Base-by-base conservation (phyloP, 441 rosid genomes). In the Melastoma candidum region DNA sequence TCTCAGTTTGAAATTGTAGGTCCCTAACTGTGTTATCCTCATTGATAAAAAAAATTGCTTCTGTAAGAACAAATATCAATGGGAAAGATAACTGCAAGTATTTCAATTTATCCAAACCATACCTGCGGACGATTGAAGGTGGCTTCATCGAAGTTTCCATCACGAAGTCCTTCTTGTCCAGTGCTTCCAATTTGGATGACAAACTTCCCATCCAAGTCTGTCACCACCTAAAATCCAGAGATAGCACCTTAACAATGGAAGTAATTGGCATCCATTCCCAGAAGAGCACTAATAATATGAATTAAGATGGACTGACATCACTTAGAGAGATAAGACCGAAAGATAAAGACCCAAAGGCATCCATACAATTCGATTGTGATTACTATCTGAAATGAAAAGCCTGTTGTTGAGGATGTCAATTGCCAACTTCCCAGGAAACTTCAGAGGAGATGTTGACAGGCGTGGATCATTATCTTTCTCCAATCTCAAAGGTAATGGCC, bases 401-500 rank as follows among this genome's bases (percentile, higher is more conserved):
- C 98, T 75, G 56, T 80, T 85, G 78, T 88, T 92, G 68, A 88
- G 83, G 46, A 71, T 61, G 74, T 92, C 98, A 57, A 88, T 68
- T 0, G 90, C 94, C 77, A 92, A 68, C 78, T 92, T 92, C 58
- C 98, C 95, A 1, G 97, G 98, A 72, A 84, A 92, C 74, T 92
- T 92, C 75, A 92, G 59, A 49, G 95, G 98, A 61, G 97, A 88
- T 13, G 80, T 72, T 29, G 72, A 63, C 50, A 85, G 74, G 66
- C 92, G 92, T 17, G 87, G 83, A 71, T 88, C 97, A 0, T 76
- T 88, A 61, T 85, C 82, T 74, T 81, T 88, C 78, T 88, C 97
- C 74, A 88, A 76, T 49, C 69, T 77, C 74, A 72, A 49, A 46
- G 97, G 92, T 67, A 92, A 71, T 1, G 92, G 85, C 55, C 72